phyloP scores from a whole-genome alignment of 2,329 filamentous ascomycete species.

The Scolecobasidium constrictum region DNA sequence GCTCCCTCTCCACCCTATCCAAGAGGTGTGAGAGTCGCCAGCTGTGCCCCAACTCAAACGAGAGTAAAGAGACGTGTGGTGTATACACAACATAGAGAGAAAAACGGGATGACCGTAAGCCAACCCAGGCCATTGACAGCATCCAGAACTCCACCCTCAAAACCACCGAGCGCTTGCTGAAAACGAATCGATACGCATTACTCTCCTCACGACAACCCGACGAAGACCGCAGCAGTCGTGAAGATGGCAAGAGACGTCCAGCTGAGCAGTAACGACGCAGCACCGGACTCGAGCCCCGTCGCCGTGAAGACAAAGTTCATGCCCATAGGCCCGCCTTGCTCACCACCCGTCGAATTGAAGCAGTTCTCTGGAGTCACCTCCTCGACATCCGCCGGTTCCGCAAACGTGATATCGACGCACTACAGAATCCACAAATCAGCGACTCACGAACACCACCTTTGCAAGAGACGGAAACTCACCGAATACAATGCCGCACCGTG shows the following conservation, averaged over 20 bases:
- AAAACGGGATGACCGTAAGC: too few relatives aligned
- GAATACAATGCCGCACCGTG: constrained; percentile 78
- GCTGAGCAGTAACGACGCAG: constrained; percentile 5
- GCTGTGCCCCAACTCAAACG: too few relatives aligned
- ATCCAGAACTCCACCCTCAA: too few relatives aligned
- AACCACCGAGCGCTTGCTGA: too few relatives aligned
- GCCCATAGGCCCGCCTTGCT: constrained; percentile 9
- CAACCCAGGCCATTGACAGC: too few relatives aligned
- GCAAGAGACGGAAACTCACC: constrained; percentile 35
- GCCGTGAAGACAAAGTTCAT: constrained; percentile 11
- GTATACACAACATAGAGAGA: too few relatives aligned
- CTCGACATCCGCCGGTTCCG: constrained; percentile 9
- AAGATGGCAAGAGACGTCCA: background rate
- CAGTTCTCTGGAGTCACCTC: constrained; percentile 9
- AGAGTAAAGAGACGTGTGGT: too few relatives aligned
- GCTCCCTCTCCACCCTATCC: too few relatives aligned
- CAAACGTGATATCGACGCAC: constrained; percentile 50
- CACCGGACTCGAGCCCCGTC: constrained; percentile 3
- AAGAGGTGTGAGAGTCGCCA: too few relatives aligned
- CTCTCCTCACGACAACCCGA: too few relatives aligned
- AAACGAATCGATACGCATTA: too few relatives aligned
- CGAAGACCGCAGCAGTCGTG: background rate
- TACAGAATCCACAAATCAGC: constrained; percentile 25
- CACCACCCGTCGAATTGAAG: constrained; percentile 10
- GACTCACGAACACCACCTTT: background rate